Evolutionary conservation across 1,284 basidiomycete genomes (phyloP), one percentile per base, ranked within the genome.

Genomic region (Pyrrhoderma noxium): DNA sequence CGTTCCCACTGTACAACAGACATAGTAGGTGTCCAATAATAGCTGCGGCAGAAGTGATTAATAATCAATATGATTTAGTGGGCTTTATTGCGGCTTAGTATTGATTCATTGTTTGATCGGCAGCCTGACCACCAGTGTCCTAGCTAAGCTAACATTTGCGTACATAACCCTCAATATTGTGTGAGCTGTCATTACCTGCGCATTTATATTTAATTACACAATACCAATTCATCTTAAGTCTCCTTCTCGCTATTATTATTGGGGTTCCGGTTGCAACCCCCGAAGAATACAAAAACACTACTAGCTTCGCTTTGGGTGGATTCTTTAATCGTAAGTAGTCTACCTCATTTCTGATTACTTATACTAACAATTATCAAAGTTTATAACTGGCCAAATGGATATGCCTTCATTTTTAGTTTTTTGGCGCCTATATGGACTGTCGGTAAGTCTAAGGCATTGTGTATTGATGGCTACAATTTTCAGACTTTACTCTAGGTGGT

Each of bases 381-480:
- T 16, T 70, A 71, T 19, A 72, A 72, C 3, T 82, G 74, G 74
- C 67, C 68, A 3, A 64, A 65, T 45, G 70, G 67, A 3, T 73
- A 70, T 52, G 69, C 76, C 1, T 78, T 79, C 59, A 62, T 78
- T 42, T 64, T 78, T 2, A 71, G 71, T 22, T 70, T 77, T 56
- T 61, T 79, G 37, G 68, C 71, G 1, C 76, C 77, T 0, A 67
- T 76, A 1, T 79, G 77, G 77, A 75, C 70, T 0, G 65, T 72
- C 25, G 65, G 64, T 62, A 14, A 13, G 19, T 37, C 22, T 2
- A 18, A 18, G 42, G 7, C 3, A 43, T 18, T 27, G 8, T 36
- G 7, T 7, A 43, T 18, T 27, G 8, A 41, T 22, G 18, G 21
- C 40, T 37, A 31, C 44, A 39, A 36, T n/a, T 16, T 35, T 42